Base-by-base conservation (phyloP, 768 basidiomycete species). In the Strobilomyces echinocephalus region DNA sequence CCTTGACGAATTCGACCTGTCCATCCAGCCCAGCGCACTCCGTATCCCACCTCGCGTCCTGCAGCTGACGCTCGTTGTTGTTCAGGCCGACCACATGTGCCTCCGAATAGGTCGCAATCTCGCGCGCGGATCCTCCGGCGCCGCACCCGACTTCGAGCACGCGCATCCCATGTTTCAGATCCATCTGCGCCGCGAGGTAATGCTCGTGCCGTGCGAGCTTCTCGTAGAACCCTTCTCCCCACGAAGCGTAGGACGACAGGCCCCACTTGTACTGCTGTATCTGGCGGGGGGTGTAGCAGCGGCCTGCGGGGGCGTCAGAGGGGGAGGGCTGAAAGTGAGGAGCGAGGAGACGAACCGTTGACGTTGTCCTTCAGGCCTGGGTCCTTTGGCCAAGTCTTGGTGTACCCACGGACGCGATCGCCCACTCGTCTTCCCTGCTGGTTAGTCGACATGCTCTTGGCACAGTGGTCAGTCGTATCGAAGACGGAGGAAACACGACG, bases 91-190 rank as follows among this genome's bases (percentile, higher is more conserved):
- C 30, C 30, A 30, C 30, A 9, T 30, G 9, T 9, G 30, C 30
- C 30, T 30, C 30, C 30, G 30, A 30, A 30, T 30, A 30, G 30
- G 30, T 30, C 30, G 30, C 30, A 30, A 30, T 30, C 30, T 3
- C 30, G 30, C 3, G 3, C 30, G 30, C 30, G 30, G 30, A 30
- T 30, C 30, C 30, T 9, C 30, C 30, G 30, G 30, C 88, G 68
- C 97, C 97, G 70, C 97, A 98, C 4, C 97, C 97, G 54, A 99
- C 95, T 66, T 99, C 97, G 55, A 99, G 86, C 39, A 99, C 95
- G 33, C 87, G 83, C 94, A 97, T 97, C 40, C 93, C 91, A 8
- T 85, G 30, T 30, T 1, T 30, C 30, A 30, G 6, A 30, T 30
- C 1, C 30, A 30, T 30, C 30, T 30, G 30, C 7, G 30, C 30